Conservation (phyloP, 495 filamentous ascomycete species). For the Penicillium alfredii region DNA sequence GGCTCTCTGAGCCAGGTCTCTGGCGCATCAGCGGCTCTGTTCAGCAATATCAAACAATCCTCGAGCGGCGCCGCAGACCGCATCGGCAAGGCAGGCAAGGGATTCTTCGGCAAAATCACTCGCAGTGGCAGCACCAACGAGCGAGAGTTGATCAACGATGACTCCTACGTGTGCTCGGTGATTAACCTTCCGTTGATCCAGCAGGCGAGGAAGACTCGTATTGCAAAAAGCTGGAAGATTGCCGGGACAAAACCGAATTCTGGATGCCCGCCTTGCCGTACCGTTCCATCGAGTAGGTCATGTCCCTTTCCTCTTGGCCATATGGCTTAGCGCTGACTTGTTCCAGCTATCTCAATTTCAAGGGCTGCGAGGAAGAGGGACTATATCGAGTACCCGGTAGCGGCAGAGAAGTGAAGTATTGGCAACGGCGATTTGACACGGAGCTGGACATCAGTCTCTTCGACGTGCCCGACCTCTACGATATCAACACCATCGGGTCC, state of each 20-base stretch:
- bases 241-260: constrained; percentile 87
- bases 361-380: constrained; percentile 84
- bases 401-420: constrained; percentile 74
- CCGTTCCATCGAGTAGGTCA: constrained; percentile 85
- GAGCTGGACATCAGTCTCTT: constrained; percentile 84
- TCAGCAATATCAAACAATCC: constrained; percentile 66
- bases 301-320: no score
- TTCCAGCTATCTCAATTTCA: constrained; percentile 91
- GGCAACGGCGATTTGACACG: constrained; percentile 83
- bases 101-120: constrained; percentile 68
- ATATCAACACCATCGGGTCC: constrained; percentile 88
- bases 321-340: no score
- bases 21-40: constrained; percentile 57
- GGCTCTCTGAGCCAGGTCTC: constrained; percentile 56
- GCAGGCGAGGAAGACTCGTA: constrained; percentile 78
- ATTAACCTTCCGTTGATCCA: constrained; percentile 77
- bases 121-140: constrained; percentile 67
- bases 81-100: constrained; percentile 67
- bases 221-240: constrained; percentile 79
- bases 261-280: constrained; percentile 95
- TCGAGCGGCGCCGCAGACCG: constrained; percentile 66
- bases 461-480: constrained; percentile 74
- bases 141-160: constrained; percentile 63
- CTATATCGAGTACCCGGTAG: constrained; percentile 85
- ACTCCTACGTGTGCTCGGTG: constrained; percentile 67